Conservation (phyloP, 148 eudicot genomes). For the Rhododendron ovatum region DNA sequence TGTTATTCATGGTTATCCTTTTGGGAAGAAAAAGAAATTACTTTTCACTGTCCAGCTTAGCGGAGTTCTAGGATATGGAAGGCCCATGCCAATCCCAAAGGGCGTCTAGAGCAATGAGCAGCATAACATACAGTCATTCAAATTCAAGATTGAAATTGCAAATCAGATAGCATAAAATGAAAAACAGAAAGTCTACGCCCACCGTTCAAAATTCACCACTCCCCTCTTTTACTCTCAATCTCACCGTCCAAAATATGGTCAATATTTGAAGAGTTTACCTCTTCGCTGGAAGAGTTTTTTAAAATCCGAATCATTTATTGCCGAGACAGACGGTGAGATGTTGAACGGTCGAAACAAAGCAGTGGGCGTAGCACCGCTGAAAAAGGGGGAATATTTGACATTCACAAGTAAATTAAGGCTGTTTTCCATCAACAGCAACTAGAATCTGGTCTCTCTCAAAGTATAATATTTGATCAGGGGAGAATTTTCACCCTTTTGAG, state of each 20-base stretch:
- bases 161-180: not conserved
- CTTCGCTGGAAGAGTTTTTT: no score
- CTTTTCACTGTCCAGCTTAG: not conserved
- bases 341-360: no score
- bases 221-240: no score
- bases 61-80: not conserved
- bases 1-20: no score
- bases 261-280: no score
- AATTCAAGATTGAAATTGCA: not conserved
- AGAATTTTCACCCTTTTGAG: not conserved
- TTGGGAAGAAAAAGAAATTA: no score
- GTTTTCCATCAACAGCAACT: not conserved
- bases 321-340: no score
- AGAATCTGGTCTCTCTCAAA: not conserved
- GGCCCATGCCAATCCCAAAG: not conserved
- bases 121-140: not conserved
- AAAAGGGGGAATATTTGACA: not conserved
- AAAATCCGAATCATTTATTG: no score
- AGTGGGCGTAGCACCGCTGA: no score
- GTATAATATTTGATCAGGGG: not conserved
- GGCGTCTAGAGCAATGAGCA: not conserved
- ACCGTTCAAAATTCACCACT: no score
- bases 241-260: rapidly evolving
- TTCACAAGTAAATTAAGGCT: not conserved
- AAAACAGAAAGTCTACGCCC: not conserved